A percentile compares a stretch with the other conserved stretches of the same genome.
Evolutionary conservation across 306 rosid genomes (phyloP).

Genomic region (Crotalaria pallida): DNA sequence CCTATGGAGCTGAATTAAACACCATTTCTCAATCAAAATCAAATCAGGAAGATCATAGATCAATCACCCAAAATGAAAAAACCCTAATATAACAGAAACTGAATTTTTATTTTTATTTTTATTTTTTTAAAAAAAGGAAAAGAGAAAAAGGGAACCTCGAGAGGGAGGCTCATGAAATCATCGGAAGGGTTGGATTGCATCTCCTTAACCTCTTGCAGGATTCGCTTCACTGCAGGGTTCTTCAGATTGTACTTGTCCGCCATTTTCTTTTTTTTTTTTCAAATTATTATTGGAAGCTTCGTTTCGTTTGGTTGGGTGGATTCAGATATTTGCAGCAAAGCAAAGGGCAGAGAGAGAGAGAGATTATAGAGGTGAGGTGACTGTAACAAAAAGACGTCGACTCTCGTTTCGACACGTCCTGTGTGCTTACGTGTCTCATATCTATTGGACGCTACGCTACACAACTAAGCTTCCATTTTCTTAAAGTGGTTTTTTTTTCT

Average conservation of each 20-base stretch:
- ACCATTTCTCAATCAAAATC: not conserved
- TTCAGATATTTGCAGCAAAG: too few relatives aligned
- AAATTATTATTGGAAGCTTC: too few relatives aligned
- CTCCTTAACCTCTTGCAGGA: constrained; percentile 91
- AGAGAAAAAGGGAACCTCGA: constrained; percentile 48
- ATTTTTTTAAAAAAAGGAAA: not conserved
- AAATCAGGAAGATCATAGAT: not conserved
- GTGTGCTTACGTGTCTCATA: too few relatives aligned
- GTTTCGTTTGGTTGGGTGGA: too few relatives aligned
- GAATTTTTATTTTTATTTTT: too few relatives aligned
- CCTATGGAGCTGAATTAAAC: not conserved
- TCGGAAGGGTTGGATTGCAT: constrained; percentile 91
- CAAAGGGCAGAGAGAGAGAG: too few relatives aligned
- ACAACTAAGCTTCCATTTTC: too few relatives aligned
- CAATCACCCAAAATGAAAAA: not conserved
- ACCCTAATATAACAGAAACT: not conserved
- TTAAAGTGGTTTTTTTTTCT: too few relatives aligned
- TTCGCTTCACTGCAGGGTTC: constrained; percentile 95
- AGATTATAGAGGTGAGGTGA: too few relatives aligned
- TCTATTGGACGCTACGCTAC: too few relatives aligned
- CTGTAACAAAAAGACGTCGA: too few relatives aligned
- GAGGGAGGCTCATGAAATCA: constrained; percentile 95
- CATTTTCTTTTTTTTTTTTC: constrained; percentile 1
- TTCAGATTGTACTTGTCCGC: constrained; percentile 83
- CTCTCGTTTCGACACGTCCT: too few relatives aligned